These are phyloP conservation scores for Sphenostylis stenocarpa DNA, from an alignment of 306 rosid species.

Conservation along the genomic window DNA sequence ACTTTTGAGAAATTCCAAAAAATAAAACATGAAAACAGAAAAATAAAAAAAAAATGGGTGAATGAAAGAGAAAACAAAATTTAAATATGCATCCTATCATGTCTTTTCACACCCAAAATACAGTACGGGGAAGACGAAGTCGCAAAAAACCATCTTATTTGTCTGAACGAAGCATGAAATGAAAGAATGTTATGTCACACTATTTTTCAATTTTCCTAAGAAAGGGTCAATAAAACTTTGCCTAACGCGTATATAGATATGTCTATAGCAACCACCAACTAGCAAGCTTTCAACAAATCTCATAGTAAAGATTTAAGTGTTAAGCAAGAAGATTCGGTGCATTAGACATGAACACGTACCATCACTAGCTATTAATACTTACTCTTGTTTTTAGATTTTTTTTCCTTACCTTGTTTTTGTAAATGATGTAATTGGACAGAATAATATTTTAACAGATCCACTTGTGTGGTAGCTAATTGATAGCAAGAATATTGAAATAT, in stretches of 20 bases:
- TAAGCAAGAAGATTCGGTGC: background rate
- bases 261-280: background rate
- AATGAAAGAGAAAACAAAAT: no score
- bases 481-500: background rate
- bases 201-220: background rate
- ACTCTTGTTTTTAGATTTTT: no score
- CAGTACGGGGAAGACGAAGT: background rate
- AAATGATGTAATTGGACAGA: background rate
- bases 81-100: background rate
- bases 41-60: no score
- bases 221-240: background rate
- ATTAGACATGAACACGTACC: background rate
- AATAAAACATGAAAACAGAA: no score
- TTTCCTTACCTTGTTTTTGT: background rate
- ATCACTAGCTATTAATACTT: background rate
- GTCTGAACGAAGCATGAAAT: background rate
- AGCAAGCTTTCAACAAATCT: background rate
- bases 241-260: background rate
- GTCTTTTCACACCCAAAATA: background rate
- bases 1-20: conserved; percentile 1
- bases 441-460: background rate
- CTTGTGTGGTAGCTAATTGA: background rate
- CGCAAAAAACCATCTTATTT: background rate
- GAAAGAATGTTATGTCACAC: background rate
- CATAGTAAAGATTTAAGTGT: background rate